Conservation (phyloP, 352 stramenopile genomes). For the Globisporangium parvum region DNA sequence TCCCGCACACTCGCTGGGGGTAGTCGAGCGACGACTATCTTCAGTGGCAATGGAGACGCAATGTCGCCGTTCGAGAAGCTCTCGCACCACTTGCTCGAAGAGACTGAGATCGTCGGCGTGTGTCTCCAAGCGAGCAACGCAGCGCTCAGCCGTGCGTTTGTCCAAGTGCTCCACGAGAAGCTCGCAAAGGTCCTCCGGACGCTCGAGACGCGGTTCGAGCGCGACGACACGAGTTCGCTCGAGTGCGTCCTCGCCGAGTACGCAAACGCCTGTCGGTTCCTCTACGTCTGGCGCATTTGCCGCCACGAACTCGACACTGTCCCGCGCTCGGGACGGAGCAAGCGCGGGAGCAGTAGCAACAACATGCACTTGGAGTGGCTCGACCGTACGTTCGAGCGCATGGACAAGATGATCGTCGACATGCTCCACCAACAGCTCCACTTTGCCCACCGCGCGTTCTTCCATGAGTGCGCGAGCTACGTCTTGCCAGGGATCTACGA, state of each 20-base stretch:
- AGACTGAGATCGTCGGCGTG: constrained; percentile 57
- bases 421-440: constrained; percentile 53
- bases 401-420: constrained; percentile 39
- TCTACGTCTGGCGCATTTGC: constrained; percentile 63
- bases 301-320: constrained; percentile 49
- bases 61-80: constrained; percentile 65
- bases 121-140: constrained; percentile 64
- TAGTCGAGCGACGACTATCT: no score
- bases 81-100: constrained; percentile 63
- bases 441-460: constrained; percentile 46
- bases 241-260: constrained; percentile 52
- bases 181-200: constrained; percentile 35
- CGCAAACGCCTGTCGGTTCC: constrained; percentile 42
- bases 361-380: constrained; percentile 61
- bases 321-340: constrained; percentile 20
- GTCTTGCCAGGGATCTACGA: constrained; percentile 48
- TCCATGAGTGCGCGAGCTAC: constrained; percentile 47
- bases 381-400: constrained; percentile 51
- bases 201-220: constrained; percentile 24
- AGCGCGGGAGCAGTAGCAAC: constrained; percentile 1
- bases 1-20: neutral
- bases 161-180: constrained; percentile 61
- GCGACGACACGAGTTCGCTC: constrained; percentile 21
- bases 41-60: neutral
- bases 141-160: constrained; percentile 48